A percentile compares a stretch with the other conserved stretches of the same genome.
Evolutionary conservation across 306 rosid genomes (phyloP).

Genomic region (Prunus kanzakura): DNA sequence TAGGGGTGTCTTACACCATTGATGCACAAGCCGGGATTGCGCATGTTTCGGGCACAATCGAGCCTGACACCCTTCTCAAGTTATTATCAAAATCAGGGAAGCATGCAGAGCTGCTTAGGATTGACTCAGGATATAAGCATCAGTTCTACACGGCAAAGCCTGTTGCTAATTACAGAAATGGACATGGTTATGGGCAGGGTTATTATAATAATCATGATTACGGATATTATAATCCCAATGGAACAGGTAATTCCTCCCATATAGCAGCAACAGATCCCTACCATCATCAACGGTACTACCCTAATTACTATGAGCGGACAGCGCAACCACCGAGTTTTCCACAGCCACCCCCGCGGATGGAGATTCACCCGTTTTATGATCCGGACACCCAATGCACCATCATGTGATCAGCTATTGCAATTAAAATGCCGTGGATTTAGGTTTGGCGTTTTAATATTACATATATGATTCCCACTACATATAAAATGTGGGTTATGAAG

Average conservation of each 20-base stretch:
- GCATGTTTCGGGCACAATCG: conserved; percentile 1
- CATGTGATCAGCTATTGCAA: not conserved
- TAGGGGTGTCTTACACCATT: conserved; percentile 22
- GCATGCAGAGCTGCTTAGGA: conserved; percentile 13
- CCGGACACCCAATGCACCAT: not conserved
- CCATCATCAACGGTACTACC: not conserved
- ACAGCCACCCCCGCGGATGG: conserved; percentile 6
- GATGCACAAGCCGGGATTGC: conserved; percentile 14
- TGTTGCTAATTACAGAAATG: not conserved
- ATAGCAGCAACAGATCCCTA: not conserved
- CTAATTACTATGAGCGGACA: not conserved
- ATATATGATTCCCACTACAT: not conserved
- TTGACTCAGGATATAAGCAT: conserved; percentile 11
- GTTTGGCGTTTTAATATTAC: not conserved
- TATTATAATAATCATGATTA: not conserved
- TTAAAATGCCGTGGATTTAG: not conserved
- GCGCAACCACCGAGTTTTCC: not conserved
- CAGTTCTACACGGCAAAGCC: not conserved
- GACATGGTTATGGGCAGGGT: not conserved
- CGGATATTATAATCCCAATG: not conserved
- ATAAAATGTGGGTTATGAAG: not conserved
- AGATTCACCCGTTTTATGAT: not conserved
- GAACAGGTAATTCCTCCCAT: not conserved
- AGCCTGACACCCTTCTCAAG: not conserved
- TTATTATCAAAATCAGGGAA: conserved; percentile 22